Conservation (phyloP, 352 stramenopile species). For the Phytophthora rubi region DNA sequence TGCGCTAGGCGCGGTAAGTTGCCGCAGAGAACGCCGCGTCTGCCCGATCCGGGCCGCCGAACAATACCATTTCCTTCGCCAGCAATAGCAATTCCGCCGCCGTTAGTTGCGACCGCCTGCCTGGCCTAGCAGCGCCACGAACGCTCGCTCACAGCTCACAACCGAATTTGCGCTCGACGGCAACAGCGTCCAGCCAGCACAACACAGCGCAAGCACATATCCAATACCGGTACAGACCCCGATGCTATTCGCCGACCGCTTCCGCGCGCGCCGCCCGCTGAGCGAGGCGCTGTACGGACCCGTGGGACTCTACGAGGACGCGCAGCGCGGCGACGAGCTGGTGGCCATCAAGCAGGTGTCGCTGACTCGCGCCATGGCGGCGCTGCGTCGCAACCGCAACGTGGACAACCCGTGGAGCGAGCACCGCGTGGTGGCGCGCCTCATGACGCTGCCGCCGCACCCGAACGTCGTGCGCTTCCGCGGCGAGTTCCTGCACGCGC, state of each 20-base stretch:
- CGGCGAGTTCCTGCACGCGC: conserved; percentile 47
- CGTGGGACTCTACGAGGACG: conserved; percentile 55
- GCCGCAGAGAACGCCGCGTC: neutral
- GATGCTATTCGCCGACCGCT: conserved; percentile 21
- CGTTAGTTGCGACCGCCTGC: neutral
- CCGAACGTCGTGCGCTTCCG: conserved; percentile 52
- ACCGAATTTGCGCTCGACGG: conserved; percentile 1
- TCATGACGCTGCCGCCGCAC: conserved; percentile 39
- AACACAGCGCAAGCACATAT: neutral
- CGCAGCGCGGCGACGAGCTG: conserved; percentile 21
- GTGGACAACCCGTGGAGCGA: conserved; percentile 61
- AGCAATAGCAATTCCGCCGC: neutral
- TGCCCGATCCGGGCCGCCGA: neutral
- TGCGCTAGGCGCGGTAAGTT: neutral
- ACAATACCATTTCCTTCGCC: conserved; percentile 5
- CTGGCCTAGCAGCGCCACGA: neutral
- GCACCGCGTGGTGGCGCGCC: conserved; percentile 27
- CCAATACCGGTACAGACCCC: neutral
- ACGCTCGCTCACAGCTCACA: neutral
- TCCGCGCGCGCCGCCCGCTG: conserved; percentile 16
- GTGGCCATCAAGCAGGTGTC: conserved; percentile 64
- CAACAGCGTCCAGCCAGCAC: neutral
- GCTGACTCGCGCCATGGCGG: conserved; percentile 31
- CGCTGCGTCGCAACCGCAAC: conserved; percentile 31
- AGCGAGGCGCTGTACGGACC: conserved; percentile 49